Base-by-base conservation (phyloP, 768 basidiomycete genomes). In the Lactarius akahatsu region DNA sequence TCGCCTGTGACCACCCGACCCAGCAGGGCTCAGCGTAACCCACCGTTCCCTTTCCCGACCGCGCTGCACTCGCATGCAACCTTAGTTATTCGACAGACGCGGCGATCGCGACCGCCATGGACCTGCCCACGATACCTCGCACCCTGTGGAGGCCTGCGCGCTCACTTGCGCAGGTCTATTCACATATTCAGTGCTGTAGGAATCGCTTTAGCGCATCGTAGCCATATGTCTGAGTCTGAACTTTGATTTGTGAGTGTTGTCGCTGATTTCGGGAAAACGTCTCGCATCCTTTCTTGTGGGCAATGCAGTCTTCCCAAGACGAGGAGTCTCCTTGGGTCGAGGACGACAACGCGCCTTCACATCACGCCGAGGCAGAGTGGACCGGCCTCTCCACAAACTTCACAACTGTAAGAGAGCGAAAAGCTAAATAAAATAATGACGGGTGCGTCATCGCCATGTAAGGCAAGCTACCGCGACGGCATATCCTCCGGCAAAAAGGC, bases 381-480 rank as follows among this genome's bases (percentile, higher is more conserved):
- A 74, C 79, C 20, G 88, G 82, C 70, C 80, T 92, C 61, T 84
- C 88, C 0, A 80, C 81, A 1, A 84, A 86, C 41, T 92, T 91
- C 74, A 88, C 86, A 23, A 91, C 47, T 23, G 47, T 50, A 50
- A 50, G 47, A 10, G 47, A 50, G 11, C 23, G 2, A 45, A 9
- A 50, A 10, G 13, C 32, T 8, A 32, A 13, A 50, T 50, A 47
- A 28, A 30, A 15, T 15, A n/a, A 34, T 15, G 16, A 56, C 11
- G 5, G 45, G 34, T 4, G 61, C 57, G 10, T 57, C 45, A 26
- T 26, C 61, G 54, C 16, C 30, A 43, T 59, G 13, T 23, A 47
- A 97, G 96, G 86, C 86, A 18, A 96, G 96, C 2, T 98, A 98
- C 73, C 86, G 96, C n/a, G 96, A 98, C 77, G 96, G 96, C 7